phyloP scores from a whole-genome alignment of 2,329 filamentous ascomycete genomes.

The Ramichloridium luteum region DNA sequence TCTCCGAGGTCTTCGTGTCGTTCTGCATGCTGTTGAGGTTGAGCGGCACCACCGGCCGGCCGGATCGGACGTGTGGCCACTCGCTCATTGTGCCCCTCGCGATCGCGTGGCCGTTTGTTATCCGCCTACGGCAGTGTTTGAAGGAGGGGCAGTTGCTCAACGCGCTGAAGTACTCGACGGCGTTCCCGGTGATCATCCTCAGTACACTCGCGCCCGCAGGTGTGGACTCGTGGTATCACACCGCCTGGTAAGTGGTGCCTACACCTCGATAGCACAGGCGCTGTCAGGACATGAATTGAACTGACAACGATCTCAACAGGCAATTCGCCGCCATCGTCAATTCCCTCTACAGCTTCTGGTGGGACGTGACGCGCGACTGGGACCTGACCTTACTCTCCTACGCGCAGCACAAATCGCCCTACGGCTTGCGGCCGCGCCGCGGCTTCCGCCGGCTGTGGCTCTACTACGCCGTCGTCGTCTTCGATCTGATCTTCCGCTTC shows the following conservation, averaged over 20 bases:
- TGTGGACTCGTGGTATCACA: slow-evolving; percentile 27
- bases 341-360: slow-evolving; percentile 93
- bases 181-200: slow-evolving; percentile 81
- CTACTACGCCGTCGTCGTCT: slow-evolving; percentile 69
- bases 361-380: slow-evolving; percentile 96
- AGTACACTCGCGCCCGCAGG: slow-evolving; percentile 10
- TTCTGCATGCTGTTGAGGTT: slow-evolving; percentile 72
- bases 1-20: slow-evolving; percentile 78
- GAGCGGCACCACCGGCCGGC: slow-evolving; percentile 63
- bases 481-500: slow-evolving; percentile 73
- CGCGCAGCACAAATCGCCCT: slow-evolving; percentile 52
- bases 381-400: slow-evolving; percentile 71
- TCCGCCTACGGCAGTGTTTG: slow-evolving; percentile 82
- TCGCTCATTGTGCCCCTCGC: slow-evolving; percentile 69
- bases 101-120: slow-evolving; percentile 69
- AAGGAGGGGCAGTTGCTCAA: slow-evolving; percentile 81
- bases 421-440: slow-evolving; percentile 62
- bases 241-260: not conserved
- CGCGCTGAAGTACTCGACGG: slow-evolving; percentile 85
- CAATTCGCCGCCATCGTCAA: slow-evolving; percentile 47
- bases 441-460: slow-evolving; percentile 58
- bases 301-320: slow-evolving; percentile 10
- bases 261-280: too few species aligned
- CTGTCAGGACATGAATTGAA: too few species aligned
- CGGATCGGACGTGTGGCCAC: slow-evolving; percentile 72